phyloP scores from a whole-genome alignment of 2,329 filamentous ascomycete species.

The Leptographium radiaticola region DNA sequence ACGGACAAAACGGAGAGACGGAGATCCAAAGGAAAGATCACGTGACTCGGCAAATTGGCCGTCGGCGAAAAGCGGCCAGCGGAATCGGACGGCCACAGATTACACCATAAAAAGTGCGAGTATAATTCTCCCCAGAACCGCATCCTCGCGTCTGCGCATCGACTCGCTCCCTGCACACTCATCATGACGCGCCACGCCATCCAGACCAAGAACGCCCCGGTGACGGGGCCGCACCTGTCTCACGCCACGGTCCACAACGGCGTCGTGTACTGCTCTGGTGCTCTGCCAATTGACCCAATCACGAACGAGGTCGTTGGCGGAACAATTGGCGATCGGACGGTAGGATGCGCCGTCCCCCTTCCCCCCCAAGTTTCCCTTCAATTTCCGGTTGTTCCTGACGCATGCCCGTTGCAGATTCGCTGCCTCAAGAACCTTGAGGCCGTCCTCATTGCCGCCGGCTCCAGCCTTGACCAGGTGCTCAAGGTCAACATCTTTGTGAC shows the following conservation, averaged over 20 bases:
- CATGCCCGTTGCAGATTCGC: not conserved
- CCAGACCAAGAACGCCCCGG: constrained; percentile 47
- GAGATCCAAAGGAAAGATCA: no score
- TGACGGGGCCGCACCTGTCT: constrained; percentile 24
- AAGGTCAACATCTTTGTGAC: constrained; percentile 87
- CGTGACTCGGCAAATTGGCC: no score
- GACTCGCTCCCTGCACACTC: not conserved
- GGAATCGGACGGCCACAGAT: no score
- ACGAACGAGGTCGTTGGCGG: constrained; percentile 1
- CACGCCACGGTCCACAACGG: constrained; percentile 4
- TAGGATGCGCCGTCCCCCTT: not conserved
- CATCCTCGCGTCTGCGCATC: not conserved
- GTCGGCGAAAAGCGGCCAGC: no score
- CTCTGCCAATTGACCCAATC: not conserved
- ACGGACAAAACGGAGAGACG: not conserved
- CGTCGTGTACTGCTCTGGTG: constrained; percentile 2
- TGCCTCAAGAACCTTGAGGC: constrained; percentile 68
- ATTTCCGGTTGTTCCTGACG: not conserved
- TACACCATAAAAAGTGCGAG: no score
- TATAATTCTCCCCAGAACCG: not conserved
- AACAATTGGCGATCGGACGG: constrained; percentile 4
- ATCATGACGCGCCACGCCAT: constrained; percentile 17
- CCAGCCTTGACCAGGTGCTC: constrained; percentile 64
- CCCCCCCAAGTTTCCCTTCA: no score
- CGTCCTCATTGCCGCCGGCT: constrained; percentile 71